A percentile compares a stretch with the other conserved stretches of the same genome.
Conservation (phyloP, 2,329 filamentous ascomycete genomes). For the Hortaea werneckii region DNA sequence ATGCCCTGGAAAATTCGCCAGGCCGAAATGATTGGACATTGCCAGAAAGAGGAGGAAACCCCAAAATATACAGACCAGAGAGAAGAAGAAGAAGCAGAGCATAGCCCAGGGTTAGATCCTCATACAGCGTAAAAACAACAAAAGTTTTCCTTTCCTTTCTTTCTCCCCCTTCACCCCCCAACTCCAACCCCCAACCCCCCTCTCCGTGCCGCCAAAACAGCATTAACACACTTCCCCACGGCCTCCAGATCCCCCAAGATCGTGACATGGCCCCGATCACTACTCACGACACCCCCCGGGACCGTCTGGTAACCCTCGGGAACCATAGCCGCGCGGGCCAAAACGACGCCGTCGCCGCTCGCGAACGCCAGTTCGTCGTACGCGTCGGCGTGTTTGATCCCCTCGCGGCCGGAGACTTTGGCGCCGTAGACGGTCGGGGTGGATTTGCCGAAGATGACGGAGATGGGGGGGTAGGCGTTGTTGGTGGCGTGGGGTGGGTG, state of each 20-base stretch:
- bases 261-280: conserved; percentile 78
- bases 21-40: too few species aligned
- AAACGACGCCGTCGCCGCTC: conserved; percentile 78
- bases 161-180: too few species aligned
- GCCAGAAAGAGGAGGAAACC: too few species aligned
- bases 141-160: too few species aligned
- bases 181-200: conserved; percentile 40
- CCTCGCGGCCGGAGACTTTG: conserved; percentile 60
- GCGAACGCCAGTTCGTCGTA: conserved; percentile 85
- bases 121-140: too few species aligned
- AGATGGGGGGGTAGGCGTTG: conserved; percentile 74
- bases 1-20: too few species aligned
- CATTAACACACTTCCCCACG: conserved; percentile 63
- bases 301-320: conserved; percentile 69
- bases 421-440: conserved; percentile 79
- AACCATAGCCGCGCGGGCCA: conserved; percentile 76
- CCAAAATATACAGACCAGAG: too few species aligned
- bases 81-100: too few species aligned
- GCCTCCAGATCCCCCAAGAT: conserved; percentile 76
- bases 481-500: conserved; percentile 45
- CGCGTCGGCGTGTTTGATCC: conserved; percentile 63
- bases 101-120: too few species aligned
- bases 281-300: conserved; percentile 63
- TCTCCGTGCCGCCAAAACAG: conserved; percentile 54
- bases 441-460: conserved; percentile 76